A percentile compares a stretch with the other conserved stretches of the same genome.
phyloP scores from a whole-genome alignment of 2,329 filamentous ascomycete species.

The Sporothrix pseudoabietina region DNA sequence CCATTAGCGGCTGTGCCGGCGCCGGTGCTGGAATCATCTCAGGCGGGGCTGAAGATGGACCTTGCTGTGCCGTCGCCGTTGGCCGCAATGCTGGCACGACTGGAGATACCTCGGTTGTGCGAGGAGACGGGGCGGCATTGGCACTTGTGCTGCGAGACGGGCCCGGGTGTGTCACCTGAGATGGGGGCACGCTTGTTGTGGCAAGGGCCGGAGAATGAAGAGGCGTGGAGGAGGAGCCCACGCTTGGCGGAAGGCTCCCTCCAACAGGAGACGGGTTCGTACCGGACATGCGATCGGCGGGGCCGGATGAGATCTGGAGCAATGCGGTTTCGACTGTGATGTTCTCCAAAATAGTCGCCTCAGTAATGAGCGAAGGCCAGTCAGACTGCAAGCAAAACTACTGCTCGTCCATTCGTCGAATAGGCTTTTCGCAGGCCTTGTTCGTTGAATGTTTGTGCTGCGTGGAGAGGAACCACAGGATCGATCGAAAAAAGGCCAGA shows the following conservation, averaged over 20 bases:
- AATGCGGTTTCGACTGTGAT: too few species aligned
- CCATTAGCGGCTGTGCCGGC: background rate
- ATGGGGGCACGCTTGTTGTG: background rate
- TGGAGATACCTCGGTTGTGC: background rate
- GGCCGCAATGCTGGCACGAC: background rate
- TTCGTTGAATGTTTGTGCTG: background rate
- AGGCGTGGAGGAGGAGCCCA: background rate
- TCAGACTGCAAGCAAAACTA: conserved; percentile 24
- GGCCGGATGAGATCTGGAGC: background rate
- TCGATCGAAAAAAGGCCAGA: background rate
- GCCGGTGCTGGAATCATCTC: background rate
- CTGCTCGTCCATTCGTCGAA: conserved; percentile 17
- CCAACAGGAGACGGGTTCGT: background rate
- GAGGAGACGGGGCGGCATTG: background rate
- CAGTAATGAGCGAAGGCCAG: background rate
- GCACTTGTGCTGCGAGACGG: background rate
- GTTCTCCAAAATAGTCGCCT: background rate
- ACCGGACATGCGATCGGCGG: background rate
- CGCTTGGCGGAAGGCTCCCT: background rate
- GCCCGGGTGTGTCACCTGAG: background rate
- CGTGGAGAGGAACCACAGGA: background rate
- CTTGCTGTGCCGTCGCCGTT: background rate
- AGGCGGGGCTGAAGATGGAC: background rate
- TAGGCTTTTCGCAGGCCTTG: background rate
- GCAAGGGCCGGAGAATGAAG: background rate